phyloP scores from a whole-genome alignment of 768 basidiomycete species.

The Phaeotremella skinneri region DNA sequence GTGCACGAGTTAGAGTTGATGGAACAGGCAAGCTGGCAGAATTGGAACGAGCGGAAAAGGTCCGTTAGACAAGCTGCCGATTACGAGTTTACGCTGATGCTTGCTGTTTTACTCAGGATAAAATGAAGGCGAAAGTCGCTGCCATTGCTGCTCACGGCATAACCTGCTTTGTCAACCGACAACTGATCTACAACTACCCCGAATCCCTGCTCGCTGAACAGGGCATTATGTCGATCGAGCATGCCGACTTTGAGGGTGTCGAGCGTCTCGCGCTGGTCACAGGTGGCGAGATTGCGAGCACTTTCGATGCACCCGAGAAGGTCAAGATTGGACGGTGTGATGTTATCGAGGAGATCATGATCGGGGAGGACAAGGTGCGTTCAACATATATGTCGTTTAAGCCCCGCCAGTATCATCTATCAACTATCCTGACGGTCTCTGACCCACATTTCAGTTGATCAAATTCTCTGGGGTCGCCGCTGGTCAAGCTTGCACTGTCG shows the following conservation, averaged over 20 bases:
- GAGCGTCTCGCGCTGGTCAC: conserved; percentile 93
- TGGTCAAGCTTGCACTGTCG: conserved; percentile 95
- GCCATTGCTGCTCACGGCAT: conserved; percentile 91
- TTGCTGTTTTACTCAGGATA: conserved; percentile 63
- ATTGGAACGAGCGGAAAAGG: conserved; percentile 91
- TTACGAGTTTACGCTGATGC: neutral
- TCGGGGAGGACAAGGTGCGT: conserved; percentile 94
- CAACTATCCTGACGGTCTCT: neutral
- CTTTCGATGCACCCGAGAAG: conserved; percentile 87
- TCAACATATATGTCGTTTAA: neutral
- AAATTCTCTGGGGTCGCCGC: conserved; percentile 99
- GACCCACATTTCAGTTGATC: conserved; percentile 67
- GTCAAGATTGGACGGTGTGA: conserved; percentile 92
- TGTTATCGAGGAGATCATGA: conserved; percentile 96
- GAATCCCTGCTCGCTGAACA: conserved; percentile 91
- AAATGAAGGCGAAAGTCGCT: conserved; percentile 98
- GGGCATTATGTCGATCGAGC: conserved; percentile 94
- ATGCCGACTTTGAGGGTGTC: conserved; percentile 98
- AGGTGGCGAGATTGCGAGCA: conserved; percentile 94
- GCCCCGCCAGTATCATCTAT: neutral
- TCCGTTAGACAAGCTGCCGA: conserved; percentile 39
- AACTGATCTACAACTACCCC: conserved; percentile 99
- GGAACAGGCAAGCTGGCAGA: conserved; percentile 95
- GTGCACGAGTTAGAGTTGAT: conserved; percentile 92
- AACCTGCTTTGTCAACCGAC: conserved; percentile 96